A percentile compares a stretch with the other conserved stretches of the same genome.
These are phyloP conservation scores for Dendrobium catenatum DNA, from an alignment of 106 monocot species.

Conservation along the genomic window DNA sequence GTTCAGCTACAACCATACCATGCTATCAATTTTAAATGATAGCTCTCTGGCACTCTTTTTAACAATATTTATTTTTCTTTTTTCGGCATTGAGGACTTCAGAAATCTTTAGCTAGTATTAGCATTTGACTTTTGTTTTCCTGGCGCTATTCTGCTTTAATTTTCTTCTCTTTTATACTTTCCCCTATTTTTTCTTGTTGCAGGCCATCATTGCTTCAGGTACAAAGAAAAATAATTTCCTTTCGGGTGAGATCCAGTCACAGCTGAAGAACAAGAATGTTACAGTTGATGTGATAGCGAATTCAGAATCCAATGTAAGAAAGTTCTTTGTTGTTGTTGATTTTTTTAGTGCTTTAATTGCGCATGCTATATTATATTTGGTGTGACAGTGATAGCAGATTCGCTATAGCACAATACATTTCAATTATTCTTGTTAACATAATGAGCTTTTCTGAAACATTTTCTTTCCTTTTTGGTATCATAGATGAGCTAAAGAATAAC, in stretches of 20 bases:
- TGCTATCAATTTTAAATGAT: too few relatives aligned
- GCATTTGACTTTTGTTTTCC: not conserved
- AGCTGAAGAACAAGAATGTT: constrained; percentile 54
- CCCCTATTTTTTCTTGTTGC: constrained; percentile 9
- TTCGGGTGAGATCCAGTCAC: constrained; percentile 70
- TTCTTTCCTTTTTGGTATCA: not conserved
- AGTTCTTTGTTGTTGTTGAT: not conserved
- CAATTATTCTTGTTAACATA: not conserved
- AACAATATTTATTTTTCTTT: too few relatives aligned
- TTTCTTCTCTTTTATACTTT: too few relatives aligned
- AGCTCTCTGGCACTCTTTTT: too few relatives aligned
- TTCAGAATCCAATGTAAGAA: constrained; percentile 62
- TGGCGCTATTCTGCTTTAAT: not conserved
- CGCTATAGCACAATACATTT: not conserved
- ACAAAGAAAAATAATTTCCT: constrained; percentile 64
- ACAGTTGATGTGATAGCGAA: constrained; percentile 62
- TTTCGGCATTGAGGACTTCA: not conserved
- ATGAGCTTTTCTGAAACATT: not conserved
- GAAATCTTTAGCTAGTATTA: not conserved
- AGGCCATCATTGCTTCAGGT: constrained; percentile 64
- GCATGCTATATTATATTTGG: not conserved
- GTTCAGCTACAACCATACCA: too few relatives aligned
- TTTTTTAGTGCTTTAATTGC: not conserved
- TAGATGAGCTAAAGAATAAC: not conserved
- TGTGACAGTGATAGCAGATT: not conserved